Evolutionary conservation across 768 basidiomycete genomes (phyloP), one percentile per base, ranked within the genome.

Genomic region (Suillus decipiens): DNA sequence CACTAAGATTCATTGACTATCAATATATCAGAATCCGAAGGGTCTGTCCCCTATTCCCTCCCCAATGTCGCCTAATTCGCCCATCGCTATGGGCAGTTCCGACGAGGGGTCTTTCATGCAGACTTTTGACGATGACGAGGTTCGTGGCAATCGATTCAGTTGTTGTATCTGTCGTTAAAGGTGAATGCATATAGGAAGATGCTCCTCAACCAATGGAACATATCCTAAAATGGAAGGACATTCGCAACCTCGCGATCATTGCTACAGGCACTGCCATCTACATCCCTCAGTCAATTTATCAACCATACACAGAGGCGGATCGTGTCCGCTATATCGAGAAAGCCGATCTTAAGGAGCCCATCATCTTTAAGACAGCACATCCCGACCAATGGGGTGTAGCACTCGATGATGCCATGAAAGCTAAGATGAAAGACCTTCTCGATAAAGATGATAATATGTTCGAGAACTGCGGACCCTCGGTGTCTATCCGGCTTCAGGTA

Each of bases 401-500:
- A 3, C 78, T 92, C 56, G 75, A 77, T 12, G 90, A 93, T 67
- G 89, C 87, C 10, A 69, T 90, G 61, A 86, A 80, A 70, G 84
- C 82, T 62, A 82, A 81, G 59, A 84, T 88, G 51, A 81, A 80
- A 69, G 77, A 81, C 45, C 79, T 93, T 37, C 71, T 72, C 22
- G 78, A 81, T 63, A 85, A 85, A 36, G 89, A 90, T 45, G 84
- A 88, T 64, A 78, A 78, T 5, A 89, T 93, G 71, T 92, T 92
- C 66, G 78, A 84, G 68, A 80, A 86, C 5, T 85, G 90, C 48
- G 91, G 91, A 3, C 90, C 90, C 9, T 91, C 89, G 47, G 88
- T 93, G 41, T 92, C 90, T 2, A 89, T 93, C 63, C 84, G 90
- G 36, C 78, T 92, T 31, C 89, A 90, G 81, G 90, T 87, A 67